Percentiles rank a stretch among this genome's conserved stretches.
These are phyloP conservation scores for Trichosporon asahii DNA, from an alignment of 1,284 basidiomycete genomes.

Conservation along the genomic window DNA sequence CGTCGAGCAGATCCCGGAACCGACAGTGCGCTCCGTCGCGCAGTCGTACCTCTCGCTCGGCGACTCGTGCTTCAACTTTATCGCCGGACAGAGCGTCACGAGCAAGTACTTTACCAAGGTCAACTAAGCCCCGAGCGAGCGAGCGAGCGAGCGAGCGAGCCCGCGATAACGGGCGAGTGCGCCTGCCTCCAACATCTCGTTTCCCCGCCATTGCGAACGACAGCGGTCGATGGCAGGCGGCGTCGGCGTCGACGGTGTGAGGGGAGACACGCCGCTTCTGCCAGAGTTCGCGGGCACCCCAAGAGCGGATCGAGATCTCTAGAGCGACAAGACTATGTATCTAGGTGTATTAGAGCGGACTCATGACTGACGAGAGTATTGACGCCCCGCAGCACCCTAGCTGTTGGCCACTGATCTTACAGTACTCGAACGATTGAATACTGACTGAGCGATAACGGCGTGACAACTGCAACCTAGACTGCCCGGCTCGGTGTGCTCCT, in stretches of 20 bases:
- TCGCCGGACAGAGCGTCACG: conserved; percentile 74
- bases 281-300: too few species aligned
- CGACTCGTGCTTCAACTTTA: conserved; percentile 80
- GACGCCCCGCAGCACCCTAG: too few species aligned
- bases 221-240: too few species aligned
- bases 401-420: background rate
- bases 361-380: background rate
- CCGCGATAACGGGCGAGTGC: too few species aligned
- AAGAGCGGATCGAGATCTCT: background rate
- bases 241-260: too few species aligned
- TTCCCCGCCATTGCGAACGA: too few species aligned
- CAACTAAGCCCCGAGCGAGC: background rate
- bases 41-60: conserved; percentile 82
- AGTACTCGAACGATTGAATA: too few species aligned
- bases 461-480: background rate
- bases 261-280: background rate
- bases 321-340: background rate
- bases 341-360: background rate
- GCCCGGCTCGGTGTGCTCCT: too few species aligned
- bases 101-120: conserved; percentile 63
- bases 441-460: background rate
- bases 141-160: background rate
- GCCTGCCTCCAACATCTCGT: too few species aligned
- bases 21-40: conserved; percentile 68
- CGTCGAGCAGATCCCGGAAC: conserved; percentile 66